These are phyloP conservation scores for Huiozyma sinensis DNA, from an alignment of 805 yeast species.

Conservation along the genomic window DNA sequence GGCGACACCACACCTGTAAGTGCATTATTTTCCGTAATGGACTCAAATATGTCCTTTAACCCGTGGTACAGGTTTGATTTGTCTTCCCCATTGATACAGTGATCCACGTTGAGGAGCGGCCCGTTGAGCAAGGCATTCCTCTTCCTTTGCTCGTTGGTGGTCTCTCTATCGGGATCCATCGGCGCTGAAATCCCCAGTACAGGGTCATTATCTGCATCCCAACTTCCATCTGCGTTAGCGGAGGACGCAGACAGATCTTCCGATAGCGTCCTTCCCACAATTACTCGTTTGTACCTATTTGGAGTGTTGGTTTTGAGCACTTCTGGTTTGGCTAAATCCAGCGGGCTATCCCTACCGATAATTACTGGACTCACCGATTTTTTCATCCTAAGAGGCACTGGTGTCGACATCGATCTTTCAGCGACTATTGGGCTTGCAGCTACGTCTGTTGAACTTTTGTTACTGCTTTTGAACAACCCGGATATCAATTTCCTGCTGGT, in stretches of 20 bases:
- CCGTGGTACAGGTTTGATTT: slow-evolving; percentile 45
- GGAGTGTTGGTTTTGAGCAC: not conserved
- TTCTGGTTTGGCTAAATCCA: too few species aligned
- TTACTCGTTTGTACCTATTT: slow-evolving; percentile 4
- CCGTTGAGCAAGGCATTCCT: slow-evolving; percentile 71
- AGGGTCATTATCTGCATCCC: not conserved
- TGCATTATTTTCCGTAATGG: slow-evolving; percentile 59
- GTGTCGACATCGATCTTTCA: too few species aligned
- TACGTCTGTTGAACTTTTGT: too few species aligned
- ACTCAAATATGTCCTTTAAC: slow-evolving; percentile 75
- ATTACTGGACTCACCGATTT: too few species aligned
- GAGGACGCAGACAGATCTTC: not conserved
- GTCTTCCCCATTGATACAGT: slow-evolving; percentile 31
- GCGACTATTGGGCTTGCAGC: too few species aligned
- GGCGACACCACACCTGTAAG: slow-evolving; percentile 83
- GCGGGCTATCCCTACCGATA: too few species aligned
- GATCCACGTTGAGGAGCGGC: slow-evolving; percentile 75
- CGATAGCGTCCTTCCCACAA: slow-evolving; percentile 18
- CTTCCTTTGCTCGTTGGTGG: slow-evolving; percentile 60
- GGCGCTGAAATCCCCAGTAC: not conserved
- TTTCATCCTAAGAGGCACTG: too few species aligned
- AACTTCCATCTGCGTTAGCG: not conserved
- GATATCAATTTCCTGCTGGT: too few species aligned
- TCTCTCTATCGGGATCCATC: not conserved
- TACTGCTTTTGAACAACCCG: too few species aligned